Percentiles rank a stretch among this genome's conserved stretches.
phyloP scores from a whole-genome alignment of 2,329 filamentous ascomycete genomes.

The Trichoderma oligosporum region DNA sequence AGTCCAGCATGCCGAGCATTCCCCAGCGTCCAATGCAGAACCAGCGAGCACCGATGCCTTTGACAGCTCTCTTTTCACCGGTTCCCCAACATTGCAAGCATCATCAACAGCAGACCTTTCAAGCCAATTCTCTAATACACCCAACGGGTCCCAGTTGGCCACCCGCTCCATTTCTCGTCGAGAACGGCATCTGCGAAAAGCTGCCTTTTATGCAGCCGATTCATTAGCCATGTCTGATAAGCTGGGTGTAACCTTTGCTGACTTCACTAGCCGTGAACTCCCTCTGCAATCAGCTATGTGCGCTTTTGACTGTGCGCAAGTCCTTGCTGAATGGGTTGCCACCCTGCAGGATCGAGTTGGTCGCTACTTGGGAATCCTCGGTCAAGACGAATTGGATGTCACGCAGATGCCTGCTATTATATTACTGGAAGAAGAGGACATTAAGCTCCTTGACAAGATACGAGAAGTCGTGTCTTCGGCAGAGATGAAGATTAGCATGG shows the following conservation, averaged over 20 bases:
- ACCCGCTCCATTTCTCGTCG: slow-evolving; percentile 60
- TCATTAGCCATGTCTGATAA: slow-evolving; percentile 86
- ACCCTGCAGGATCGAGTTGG: slow-evolving; percentile 94
- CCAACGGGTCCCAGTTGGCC: slow-evolving; percentile 24
- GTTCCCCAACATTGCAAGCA: slow-evolving; percentile 50
- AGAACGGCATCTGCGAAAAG: slow-evolving; percentile 84
- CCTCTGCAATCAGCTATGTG: slow-evolving; percentile 90
- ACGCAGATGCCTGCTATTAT: slow-evolving; percentile 80
- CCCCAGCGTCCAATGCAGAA: slow-evolving; percentile 49
- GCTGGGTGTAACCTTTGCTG: slow-evolving; percentile 78
- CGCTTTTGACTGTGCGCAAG: slow-evolving; percentile 88
- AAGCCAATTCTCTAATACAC: slow-evolving; percentile 32
- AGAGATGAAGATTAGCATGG: slow-evolving; percentile 72
- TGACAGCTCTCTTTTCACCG: slow-evolving; percentile 47
- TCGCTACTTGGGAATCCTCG: slow-evolving; percentile 79
- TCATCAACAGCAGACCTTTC: slow-evolving; percentile 49
- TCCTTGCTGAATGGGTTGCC: slow-evolving; percentile 89
- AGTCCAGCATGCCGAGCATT: slow-evolving; percentile 66
- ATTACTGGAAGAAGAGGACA: slow-evolving; percentile 87
- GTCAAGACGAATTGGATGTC: slow-evolving; percentile 75
- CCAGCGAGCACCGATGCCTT: slow-evolving; percentile 42
- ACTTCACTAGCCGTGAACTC: slow-evolving; percentile 77
- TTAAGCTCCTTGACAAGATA: slow-evolving; percentile 78
- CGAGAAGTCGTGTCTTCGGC: slow-evolving; percentile 72
- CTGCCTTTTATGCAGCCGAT: slow-evolving; percentile 92